phyloP scores from a whole-genome alignment of 371 early-diverging fungal genomes.

The Aphelidium insulamus region DNA sequence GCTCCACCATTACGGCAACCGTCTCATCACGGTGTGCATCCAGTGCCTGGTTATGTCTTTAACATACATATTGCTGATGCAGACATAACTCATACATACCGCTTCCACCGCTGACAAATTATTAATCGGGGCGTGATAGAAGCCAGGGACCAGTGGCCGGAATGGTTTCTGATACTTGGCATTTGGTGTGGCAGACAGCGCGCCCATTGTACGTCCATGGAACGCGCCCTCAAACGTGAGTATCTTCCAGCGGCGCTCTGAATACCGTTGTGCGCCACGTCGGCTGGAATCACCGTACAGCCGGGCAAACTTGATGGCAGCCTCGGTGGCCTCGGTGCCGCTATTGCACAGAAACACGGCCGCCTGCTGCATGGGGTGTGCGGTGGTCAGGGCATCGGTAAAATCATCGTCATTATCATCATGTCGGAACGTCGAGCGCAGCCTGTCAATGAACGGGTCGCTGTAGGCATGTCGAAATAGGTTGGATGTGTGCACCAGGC shows the following conservation, averaged over 20 bases:
- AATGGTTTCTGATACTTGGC: constrained; percentile 82
- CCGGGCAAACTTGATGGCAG: constrained; percentile 80
- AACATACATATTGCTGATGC: too few species aligned
- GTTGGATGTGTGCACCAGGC: constrained; percentile 56
- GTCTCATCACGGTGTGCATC: constrained; percentile 52
- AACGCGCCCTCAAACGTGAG: constrained; percentile 69
- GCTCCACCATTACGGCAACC: constrained; percentile 84
- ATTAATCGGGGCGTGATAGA: constrained; percentile 42
- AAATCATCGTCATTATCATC: too few species aligned
- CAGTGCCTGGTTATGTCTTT: too few species aligned
- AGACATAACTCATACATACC: too few species aligned
- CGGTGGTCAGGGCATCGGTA: too few species aligned
- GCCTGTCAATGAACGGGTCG: too few species aligned
- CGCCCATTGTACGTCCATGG: constrained; percentile 86
- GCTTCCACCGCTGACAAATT: constrained; percentile 28
- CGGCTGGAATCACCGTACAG: constrained; percentile 47
- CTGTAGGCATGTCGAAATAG: constrained; percentile 19
- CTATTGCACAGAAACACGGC: constrained; percentile 76
- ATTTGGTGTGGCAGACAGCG: constrained; percentile 69
- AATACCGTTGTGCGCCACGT: too few species aligned
- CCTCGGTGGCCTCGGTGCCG: constrained; percentile 81
- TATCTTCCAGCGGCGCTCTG: constrained; percentile 24
- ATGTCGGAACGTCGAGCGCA: too few species aligned
- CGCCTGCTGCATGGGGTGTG: too few species aligned
- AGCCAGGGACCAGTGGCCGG: constrained; percentile 67